Conservation (phyloP, 768 basidiomycete species). For the Asterophora parasitica region DNA sequence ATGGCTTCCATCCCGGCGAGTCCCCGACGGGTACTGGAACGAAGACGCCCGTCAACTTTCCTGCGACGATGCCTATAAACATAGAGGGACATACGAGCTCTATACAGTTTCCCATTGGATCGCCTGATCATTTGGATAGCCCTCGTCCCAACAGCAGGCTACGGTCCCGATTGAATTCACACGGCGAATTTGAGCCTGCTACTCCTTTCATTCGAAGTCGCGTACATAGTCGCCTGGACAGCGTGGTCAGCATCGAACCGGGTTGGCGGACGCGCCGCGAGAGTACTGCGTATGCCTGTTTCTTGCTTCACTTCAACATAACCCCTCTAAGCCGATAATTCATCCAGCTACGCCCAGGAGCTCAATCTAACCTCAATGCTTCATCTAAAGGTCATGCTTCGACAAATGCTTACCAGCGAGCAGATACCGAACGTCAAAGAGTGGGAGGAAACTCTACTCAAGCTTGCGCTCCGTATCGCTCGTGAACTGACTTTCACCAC, state of each 20-base stretch:
- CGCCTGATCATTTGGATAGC: slow-evolving; percentile 67
- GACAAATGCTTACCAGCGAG: slow-evolving; percentile 84
- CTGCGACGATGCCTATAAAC: slow-evolving; percentile 46
- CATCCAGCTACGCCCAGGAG: slow-evolving; percentile 70
- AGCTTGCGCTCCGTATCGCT: slow-evolving; percentile 80
- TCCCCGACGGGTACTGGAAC: slow-evolving; percentile 38
- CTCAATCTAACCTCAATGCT: slow-evolving; percentile 83
- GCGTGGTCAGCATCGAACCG: slow-evolving; percentile 48
- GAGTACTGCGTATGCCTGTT: slow-evolving; percentile 73
- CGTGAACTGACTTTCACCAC: slow-evolving; percentile 77
- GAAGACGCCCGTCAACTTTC: slow-evolving; percentile 56
- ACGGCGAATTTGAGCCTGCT: slow-evolving; percentile 65
- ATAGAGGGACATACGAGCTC: slow-evolving; percentile 56
- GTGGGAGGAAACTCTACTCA: slow-evolving; percentile 85
- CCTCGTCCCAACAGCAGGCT: slow-evolving; percentile 45
- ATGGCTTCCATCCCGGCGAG: slow-evolving; percentile 38
- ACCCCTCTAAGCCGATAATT: slow-evolving; percentile 1
- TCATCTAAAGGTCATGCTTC: slow-evolving; percentile 86
- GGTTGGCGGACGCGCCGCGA: slow-evolving; percentile 87
- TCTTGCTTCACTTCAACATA: not conserved
- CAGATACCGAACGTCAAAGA: slow-evolving; percentile 75
- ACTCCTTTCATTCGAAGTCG: slow-evolving; percentile 84
- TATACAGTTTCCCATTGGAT: slow-evolving; percentile 77
- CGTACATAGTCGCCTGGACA: slow-evolving; percentile 73
- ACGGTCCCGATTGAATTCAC: slow-evolving; percentile 64